Evolutionary conservation across 352 stramenopile genomes (phyloP).

Genomic region (Phytophthora megakarya): DNA sequence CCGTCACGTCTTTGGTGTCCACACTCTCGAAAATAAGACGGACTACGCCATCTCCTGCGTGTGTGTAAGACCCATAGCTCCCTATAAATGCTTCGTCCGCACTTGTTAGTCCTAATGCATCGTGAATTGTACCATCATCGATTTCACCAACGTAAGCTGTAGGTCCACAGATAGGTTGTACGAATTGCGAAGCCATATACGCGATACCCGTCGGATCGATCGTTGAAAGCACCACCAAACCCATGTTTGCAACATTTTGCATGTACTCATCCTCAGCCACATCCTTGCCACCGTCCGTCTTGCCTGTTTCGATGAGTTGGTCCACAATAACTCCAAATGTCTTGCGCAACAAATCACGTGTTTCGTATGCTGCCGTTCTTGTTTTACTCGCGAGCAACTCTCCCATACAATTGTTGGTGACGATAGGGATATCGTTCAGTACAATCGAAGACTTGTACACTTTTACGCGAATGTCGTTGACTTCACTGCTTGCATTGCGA

Average conservation of each 20-base stretch:
- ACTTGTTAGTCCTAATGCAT: conserved; percentile 32
- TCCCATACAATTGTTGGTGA: conserved; percentile 38
- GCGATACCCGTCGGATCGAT: conserved; percentile 53
- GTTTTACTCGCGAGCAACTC: conserved; percentile 26
- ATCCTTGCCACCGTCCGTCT: conserved; percentile 26
- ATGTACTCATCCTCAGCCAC: conserved; percentile 41
- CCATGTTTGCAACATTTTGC: conserved; percentile 39
- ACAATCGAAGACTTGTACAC: conserved; percentile 38
- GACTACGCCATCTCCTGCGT: conserved; percentile 32
- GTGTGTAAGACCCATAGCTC: conserved; percentile 38
- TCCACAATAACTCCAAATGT: conserved; percentile 38
- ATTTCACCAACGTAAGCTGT: conserved; percentile 50
- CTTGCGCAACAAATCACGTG: conserved; percentile 31
- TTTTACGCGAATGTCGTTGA: conserved; percentile 25
- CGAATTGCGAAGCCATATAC: conserved; percentile 51
- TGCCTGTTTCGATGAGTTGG: conserved; percentile 35
- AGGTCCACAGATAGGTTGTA: conserved; percentile 55
- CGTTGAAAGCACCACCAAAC: conserved; percentile 23
- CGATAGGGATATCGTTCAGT: conserved; percentile 36
- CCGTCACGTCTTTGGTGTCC: conserved; percentile 41
- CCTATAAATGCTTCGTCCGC: conserved; percentile 44
- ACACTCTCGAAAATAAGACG: conserved; percentile 40
- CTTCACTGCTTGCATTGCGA: conserved; percentile 1
- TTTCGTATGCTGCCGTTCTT: conserved; percentile 20
- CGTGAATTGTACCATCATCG: conserved; percentile 42